Evolutionary conservation across 1,284 basidiomycete genomes (phyloP).

Genomic region (Fomitiporia mediterranea): DNA sequence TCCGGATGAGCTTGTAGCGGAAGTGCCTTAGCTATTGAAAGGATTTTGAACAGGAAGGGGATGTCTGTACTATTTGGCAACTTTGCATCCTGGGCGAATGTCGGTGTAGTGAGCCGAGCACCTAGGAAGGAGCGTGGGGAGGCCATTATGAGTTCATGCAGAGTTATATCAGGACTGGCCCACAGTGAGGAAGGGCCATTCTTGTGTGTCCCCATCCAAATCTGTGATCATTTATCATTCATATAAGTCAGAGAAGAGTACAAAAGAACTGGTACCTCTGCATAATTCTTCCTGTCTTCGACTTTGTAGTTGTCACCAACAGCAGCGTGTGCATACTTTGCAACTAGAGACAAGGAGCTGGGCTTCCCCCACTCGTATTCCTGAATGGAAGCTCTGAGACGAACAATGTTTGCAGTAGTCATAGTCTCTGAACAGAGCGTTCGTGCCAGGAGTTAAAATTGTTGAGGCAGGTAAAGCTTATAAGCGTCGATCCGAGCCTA

Average conservation of each 20-base stretch:
- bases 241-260: neutral
- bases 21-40: conserved; percentile 60
- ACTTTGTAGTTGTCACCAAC: conserved; percentile 19
- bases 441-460: too few relatives aligned
- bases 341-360: conserved; percentile 22
- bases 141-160: conserved; percentile 36
- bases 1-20: conserved; percentile 68
- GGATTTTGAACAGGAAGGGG: conserved; percentile 58
- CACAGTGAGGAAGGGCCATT: conserved; percentile 46
- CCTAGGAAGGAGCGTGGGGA: conserved; percentile 36
- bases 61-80: conserved; percentile 35
- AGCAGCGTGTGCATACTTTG: conserved; percentile 20
- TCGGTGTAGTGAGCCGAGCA: conserved; percentile 21
- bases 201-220: conserved; percentile 71
- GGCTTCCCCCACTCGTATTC: conserved; percentile 24
- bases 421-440: too few relatives aligned
- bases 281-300: conserved; percentile 18
- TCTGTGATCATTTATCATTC: conserved; percentile 30
- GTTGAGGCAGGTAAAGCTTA: too few relatives aligned
- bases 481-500: too few relatives aligned
- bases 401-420: conserved; percentile 14
- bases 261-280: conserved; percentile 20
- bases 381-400: conserved; percentile 20
- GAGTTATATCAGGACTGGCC: conserved; percentile 26
- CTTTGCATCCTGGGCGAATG: conserved; percentile 28